These are phyloP conservation scores for Albophoma yamanashiensis DNA, from an alignment of 2,329 filamentous ascomycete species.

Conservation along the genomic window DNA sequence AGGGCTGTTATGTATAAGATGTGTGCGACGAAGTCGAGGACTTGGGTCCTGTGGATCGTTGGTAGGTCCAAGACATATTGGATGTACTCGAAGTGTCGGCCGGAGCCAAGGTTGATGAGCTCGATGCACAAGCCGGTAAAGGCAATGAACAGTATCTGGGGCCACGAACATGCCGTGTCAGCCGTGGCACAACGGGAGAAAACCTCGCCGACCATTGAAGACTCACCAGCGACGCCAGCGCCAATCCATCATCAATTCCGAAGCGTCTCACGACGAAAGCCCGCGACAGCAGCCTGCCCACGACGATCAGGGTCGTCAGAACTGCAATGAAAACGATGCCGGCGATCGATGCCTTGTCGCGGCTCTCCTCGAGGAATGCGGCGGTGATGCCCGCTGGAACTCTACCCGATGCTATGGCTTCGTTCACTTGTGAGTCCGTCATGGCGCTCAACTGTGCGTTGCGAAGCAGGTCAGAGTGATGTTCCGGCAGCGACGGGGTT, in stretches of 20 bases:
- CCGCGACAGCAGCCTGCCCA: slow-evolving; percentile 22
- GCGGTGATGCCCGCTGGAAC: slow-evolving; percentile 23
- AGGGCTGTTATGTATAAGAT: slow-evolving; percentile 40
- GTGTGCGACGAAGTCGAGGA: slow-evolving; percentile 38
- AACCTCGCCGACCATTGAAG: background rate
- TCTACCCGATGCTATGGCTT: slow-evolving; percentile 23
- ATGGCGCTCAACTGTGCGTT: slow-evolving; percentile 4
- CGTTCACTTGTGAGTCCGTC: slow-evolving; percentile 13
- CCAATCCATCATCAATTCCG: slow-evolving; percentile 27
- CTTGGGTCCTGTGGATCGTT: slow-evolving; percentile 29
- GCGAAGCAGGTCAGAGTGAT: background rate
- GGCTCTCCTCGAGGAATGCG: slow-evolving; percentile 23
- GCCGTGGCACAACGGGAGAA: background rate
- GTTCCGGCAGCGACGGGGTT: background rate
- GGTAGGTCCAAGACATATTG: slow-evolving; percentile 32
- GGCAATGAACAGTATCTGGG: slow-evolving; percentile 24
- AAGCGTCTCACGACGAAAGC: slow-evolving; percentile 23
- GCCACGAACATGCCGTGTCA: background rate
- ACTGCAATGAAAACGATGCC: slow-evolving; percentile 26
- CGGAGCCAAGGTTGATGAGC: slow-evolving; percentile 36
- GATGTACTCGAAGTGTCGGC: slow-evolving; percentile 33
- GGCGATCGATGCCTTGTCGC: slow-evolving; percentile 24
- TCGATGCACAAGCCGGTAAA: slow-evolving; percentile 31
- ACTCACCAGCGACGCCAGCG: slow-evolving; percentile 23
- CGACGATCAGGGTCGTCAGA: slow-evolving; percentile 22